Conservation (phyloP, 176 grass and related monocot species). For the Cenchrus fungigraminus region DNA sequence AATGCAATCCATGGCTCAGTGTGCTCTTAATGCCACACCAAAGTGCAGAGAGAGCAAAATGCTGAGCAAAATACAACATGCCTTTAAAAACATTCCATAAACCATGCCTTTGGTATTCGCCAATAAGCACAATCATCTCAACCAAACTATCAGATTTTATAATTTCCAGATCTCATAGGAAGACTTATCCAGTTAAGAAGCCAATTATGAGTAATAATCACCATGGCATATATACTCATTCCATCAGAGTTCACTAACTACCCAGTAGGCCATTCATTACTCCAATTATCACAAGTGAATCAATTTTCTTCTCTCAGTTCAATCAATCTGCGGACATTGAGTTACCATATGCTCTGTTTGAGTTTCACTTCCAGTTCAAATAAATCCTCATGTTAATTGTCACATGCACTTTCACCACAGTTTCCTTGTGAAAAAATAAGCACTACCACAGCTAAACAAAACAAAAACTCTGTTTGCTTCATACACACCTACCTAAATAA, state of each 20-base stretch:
- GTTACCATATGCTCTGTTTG: neutral
- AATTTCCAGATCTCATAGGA: neutral
- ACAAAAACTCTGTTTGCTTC: neutral
- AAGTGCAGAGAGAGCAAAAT: too few species aligned
- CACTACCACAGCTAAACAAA: neutral
- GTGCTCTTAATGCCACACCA: too few species aligned
- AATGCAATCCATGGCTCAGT: too few species aligned
- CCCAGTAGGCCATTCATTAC: neutral
- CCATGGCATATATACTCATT: neutral
- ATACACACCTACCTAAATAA: conserved; percentile 12
- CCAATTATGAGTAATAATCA: neutral
- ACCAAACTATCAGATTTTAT: too few species aligned
- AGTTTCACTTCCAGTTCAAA: neutral
- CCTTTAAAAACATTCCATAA: conserved; percentile 14
- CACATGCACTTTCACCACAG: neutral
- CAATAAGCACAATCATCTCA: too few species aligned
- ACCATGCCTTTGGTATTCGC: neutral
- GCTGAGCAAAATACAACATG: too few species aligned
- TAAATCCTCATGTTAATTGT: neutral
- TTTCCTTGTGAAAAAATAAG: neutral
- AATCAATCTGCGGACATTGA: conserved; percentile 1
- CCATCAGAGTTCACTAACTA: conserved; percentile 1
- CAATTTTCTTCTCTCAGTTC: neutral
- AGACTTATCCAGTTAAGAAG: conserved; percentile 1
- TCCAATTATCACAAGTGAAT: conserved; percentile 9